Evolutionary conservation across 2,329 filamentous ascomycete species (phyloP).

Genomic region (Knufia fluminis): DNA sequence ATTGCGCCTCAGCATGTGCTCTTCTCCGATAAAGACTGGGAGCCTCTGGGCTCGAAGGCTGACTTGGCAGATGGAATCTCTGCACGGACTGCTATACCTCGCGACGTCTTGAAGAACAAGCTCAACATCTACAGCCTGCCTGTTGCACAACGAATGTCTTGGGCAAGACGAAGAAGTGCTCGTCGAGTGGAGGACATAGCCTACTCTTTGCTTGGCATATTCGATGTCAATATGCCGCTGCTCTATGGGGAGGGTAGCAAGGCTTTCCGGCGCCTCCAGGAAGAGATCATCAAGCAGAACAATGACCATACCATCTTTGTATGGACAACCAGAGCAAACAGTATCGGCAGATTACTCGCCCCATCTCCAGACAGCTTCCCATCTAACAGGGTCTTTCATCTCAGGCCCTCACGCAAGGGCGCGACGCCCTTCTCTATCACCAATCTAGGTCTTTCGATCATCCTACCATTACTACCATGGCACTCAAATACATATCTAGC

Average conservation of each 20-base stretch:
- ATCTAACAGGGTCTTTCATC: background rate
- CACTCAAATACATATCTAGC: slow-evolving; percentile 16
- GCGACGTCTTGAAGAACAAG: background rate
- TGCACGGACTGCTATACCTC: background rate
- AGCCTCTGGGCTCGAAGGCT: background rate
- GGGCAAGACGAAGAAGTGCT: slow-evolving; percentile 30
- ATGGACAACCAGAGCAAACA: background rate
- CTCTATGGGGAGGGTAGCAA: slow-evolving; percentile 33
- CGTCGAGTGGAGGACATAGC: slow-evolving; percentile 34
- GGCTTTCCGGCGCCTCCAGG: slow-evolving; percentile 21
- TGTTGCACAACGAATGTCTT: slow-evolving; percentile 35
- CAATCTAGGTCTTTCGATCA: slow-evolving; percentile 16
- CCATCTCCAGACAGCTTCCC: slow-evolving; percentile 1
- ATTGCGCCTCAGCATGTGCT: slow-evolving; percentile 6
- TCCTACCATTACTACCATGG: slow-evolving; percentile 14
- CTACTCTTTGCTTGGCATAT: slow-evolving; percentile 39
- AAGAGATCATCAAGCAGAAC: slow-evolving; percentile 15
- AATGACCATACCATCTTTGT: slow-evolving; percentile 17
- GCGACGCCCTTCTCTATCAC: slow-evolving; percentile 11
- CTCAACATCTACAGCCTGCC: background rate
- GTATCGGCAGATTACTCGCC: slow-evolving; percentile 1
- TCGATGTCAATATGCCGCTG: slow-evolving; percentile 37
- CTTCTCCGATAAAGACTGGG: slow-evolving; percentile 4
- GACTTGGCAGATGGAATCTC: background rate
- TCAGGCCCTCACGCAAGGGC: background rate